A percentile compares a stretch with the other conserved stretches of the same genome.
Evolutionary conservation across 441 rosid genomes (phyloP).

Genomic region (Gossypium gossypioides): DNA sequence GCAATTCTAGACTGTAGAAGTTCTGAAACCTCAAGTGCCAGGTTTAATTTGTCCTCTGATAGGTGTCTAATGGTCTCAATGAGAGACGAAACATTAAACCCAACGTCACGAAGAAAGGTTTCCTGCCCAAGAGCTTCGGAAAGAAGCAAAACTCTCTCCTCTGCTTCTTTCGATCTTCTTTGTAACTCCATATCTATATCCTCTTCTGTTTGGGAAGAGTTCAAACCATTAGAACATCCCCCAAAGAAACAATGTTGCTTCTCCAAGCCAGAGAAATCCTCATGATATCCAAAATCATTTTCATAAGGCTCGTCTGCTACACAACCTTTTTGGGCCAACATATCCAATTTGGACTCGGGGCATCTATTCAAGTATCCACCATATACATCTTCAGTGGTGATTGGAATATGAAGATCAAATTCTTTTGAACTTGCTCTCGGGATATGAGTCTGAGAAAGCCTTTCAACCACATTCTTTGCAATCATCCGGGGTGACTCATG

Average conservation of each 20-base stretch:
- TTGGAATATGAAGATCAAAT: slow-evolving; percentile 41
- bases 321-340: slow-evolving; percentile 28
- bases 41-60: slow-evolving; percentile 54
- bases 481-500: slow-evolving; percentile 71
- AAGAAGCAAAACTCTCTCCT: slow-evolving; percentile 54
- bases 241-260: slow-evolving; percentile 21
- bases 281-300: slow-evolving; percentile 23
- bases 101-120: slow-evolving; percentile 37
- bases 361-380: slow-evolving; percentile 38
- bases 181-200: slow-evolving; percentile 43
- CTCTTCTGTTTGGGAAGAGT: slow-evolving; percentile 33
- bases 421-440: slow-evolving; percentile 43
- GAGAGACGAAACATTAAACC: slow-evolving; percentile 53
- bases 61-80: slow-evolving; percentile 52
- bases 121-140: slow-evolving; percentile 64
- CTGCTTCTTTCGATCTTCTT: slow-evolving; percentile 56
- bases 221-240: slow-evolving; percentile 22
- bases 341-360: slow-evolving; percentile 39
- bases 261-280: slow-evolving; percentile 28
- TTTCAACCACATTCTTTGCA: slow-evolving; percentile 81
- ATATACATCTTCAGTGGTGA: slow-evolving; percentile 72
- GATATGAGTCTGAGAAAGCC: slow-evolving; percentile 54
- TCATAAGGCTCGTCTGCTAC: slow-evolving; percentile 36
- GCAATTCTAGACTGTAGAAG: slow-evolving; percentile 52
- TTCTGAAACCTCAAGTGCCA: slow-evolving; percentile 66